Evolutionary conservation across 2,329 filamentous ascomycete genomes (phyloP).

Genomic region (Aspergillus sp.): DNA sequence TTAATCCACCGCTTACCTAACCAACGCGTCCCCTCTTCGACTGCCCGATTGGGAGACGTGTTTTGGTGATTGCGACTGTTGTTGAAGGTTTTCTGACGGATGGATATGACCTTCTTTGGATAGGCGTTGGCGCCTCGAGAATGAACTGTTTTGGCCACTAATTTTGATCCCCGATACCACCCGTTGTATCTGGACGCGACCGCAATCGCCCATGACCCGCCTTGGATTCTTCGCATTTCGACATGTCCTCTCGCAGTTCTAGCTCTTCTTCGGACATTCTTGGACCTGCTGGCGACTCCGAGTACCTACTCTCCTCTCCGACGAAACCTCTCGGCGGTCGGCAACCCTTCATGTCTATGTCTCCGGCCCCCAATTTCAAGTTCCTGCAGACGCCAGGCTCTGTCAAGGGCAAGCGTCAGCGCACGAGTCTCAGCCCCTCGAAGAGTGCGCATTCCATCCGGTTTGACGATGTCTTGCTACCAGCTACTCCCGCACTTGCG

Average conservation of each 20-base stretch:
- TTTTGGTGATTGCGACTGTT: conserved; percentile 17
- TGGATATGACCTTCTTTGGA: background rate
- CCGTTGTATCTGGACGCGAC: background rate
- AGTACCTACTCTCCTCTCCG: conserved; percentile 38
- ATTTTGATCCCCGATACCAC: no score
- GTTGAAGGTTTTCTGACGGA: background rate
- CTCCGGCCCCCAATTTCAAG: conserved; percentile 22
- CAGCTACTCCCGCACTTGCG: conserved; percentile 27
- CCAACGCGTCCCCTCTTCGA: conserved; percentile 5
- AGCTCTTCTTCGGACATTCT: conserved; percentile 40
- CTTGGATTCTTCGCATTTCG: conserved; percentile 5
- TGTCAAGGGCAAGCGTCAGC: conserved; percentile 24
- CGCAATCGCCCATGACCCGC: conserved; percentile 14
- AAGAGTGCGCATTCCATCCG: conserved; percentile 35
- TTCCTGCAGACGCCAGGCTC: conserved; percentile 26
- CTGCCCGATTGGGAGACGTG: conserved; percentile 32
- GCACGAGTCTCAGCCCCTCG: conserved; percentile 28
- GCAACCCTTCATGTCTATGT: conserved; percentile 31
- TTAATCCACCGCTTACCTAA: conserved; percentile 10
- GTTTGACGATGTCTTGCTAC: conserved; percentile 38
- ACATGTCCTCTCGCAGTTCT: conserved; percentile 29
- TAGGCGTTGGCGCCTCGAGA: no score
- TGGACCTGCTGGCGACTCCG: conserved; percentile 35
- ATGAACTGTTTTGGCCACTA: no score
- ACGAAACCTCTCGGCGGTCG: conserved; percentile 32